These are phyloP conservation scores for Apophysomyces ossiformis DNA, from an alignment of 371 early-diverging fungal species.

Conservation along the genomic window DNA sequence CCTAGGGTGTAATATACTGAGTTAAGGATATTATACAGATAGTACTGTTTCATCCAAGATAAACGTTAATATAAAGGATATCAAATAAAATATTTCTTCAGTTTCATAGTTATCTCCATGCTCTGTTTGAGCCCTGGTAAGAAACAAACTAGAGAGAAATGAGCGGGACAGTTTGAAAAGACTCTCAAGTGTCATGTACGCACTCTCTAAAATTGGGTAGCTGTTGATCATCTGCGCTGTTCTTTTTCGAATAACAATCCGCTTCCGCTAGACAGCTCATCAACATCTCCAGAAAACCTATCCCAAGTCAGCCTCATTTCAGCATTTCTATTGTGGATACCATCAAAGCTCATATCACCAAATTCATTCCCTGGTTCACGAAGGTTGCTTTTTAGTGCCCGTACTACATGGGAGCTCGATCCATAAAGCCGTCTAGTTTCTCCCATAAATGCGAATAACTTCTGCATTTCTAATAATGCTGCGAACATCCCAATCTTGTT, in stretches of 20 bases:
- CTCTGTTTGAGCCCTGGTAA: constrained; percentile 21
- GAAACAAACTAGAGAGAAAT: constrained; percentile 22
- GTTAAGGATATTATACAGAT: constrained; percentile 19
- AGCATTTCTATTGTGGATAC: constrained; percentile 1
- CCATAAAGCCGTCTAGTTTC: constrained; percentile 18
- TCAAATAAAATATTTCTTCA: constrained; percentile 27
- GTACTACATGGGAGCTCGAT: constrained; percentile 11
- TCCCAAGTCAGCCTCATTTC: neutral
- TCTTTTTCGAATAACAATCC: neutral
- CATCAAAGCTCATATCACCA: constrained; percentile 28
- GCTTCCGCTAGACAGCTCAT: constrained; percentile 2
- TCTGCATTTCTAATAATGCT: constrained; percentile 40
- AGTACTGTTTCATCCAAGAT: neutral
- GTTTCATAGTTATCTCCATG: constrained; percentile 15
- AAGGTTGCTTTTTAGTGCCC: neutral
- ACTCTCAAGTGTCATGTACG: neutral
- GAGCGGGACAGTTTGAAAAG: neutral
- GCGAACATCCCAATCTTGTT: neutral
- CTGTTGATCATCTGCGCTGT: neutral
- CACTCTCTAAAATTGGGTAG: neutral
- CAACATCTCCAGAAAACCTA: constrained; percentile 15
- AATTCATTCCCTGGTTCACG: neutral
- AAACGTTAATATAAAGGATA: neutral
- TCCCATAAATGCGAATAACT: constrained; percentile 23
- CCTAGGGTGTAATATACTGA: constrained; percentile 22